Percentiles rank a stretch among this genome's conserved stretches.
phyloP scores from a whole-genome alignment of 345 rosid genomes.

The Leavenworthia alabamica region DNA sequence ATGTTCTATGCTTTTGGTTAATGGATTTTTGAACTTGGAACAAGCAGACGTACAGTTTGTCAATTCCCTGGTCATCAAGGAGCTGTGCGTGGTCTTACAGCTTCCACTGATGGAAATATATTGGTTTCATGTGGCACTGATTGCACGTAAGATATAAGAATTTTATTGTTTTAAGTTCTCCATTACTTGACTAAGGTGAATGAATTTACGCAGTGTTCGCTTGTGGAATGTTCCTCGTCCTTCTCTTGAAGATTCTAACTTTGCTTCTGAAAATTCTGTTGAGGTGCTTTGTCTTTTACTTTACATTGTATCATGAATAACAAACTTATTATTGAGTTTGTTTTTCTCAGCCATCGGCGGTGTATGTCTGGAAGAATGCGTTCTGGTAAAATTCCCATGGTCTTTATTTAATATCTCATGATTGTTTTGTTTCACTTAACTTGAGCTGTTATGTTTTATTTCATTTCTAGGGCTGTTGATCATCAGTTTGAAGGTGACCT shows the following conservation, averaged over 20 bases:
- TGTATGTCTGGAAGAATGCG: slow-evolving; percentile 72
- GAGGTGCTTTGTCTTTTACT: slow-evolving; percentile 40
- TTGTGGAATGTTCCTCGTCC: slow-evolving; percentile 91
- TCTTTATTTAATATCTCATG: slow-evolving; percentile 1
- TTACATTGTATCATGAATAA: not conserved
- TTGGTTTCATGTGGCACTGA: slow-evolving; percentile 88
- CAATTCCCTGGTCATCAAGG: slow-evolving; percentile 95
- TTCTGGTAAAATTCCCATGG: slow-evolving; percentile 49
- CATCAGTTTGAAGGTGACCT: slow-evolving; percentile 88
- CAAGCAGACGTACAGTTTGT: slow-evolving; percentile 71
- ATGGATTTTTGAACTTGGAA: slow-evolving; percentile 1
- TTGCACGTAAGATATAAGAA: slow-evolving; percentile 55
- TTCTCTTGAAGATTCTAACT: slow-evolving; percentile 43
- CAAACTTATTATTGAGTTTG: slow-evolving; percentile 19
- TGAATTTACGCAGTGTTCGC: slow-evolving; percentile 55
- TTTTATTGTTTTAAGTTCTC: too few species aligned
- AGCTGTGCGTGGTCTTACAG: slow-evolving; percentile 82
- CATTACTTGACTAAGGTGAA: not conserved
- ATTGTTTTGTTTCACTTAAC: not conserved
- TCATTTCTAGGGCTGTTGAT: slow-evolving; percentile 70
- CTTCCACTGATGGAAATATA: slow-evolving; percentile 71
- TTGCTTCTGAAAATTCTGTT: slow-evolving; percentile 32
- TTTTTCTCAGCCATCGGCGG: slow-evolving; percentile 58
- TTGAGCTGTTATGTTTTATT: not conserved
- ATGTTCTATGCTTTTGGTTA: not conserved